Evolutionary conservation across 192 early-diverging fungal genomes (phyloP).

Genomic region (Mortierella hygrophila): DNA sequence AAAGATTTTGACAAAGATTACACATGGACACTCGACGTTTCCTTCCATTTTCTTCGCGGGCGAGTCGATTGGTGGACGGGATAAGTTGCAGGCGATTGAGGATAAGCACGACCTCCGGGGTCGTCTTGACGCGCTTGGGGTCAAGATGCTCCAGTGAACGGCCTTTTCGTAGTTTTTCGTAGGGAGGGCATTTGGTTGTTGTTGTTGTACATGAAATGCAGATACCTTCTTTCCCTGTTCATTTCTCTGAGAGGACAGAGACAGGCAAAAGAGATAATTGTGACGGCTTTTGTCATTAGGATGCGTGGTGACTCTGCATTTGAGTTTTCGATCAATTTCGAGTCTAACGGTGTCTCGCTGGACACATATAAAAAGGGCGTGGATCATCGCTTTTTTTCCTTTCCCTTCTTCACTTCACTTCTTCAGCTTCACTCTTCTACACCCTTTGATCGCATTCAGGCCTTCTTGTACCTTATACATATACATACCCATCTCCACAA

Average conservation of each 20-base stretch:
- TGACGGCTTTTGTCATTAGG: constrained; percentile 20
- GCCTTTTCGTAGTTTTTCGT: background rate
- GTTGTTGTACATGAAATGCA: background rate
- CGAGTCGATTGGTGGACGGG: constrained; percentile 42
- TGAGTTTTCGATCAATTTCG: constrained; percentile 12
- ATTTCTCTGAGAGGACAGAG: background rate
- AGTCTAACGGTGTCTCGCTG: background rate
- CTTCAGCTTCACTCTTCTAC: background rate
- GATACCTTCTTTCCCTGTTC: no score
- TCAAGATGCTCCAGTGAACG: constrained; percentile 19
- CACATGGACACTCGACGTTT: constrained; percentile 42
- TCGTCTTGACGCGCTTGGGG: constrained; percentile 26
- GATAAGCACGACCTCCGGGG: constrained; percentile 14
- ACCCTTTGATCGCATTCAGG: background rate
- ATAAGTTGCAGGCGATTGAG: constrained; percentile 34
- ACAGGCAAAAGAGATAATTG: background rate
- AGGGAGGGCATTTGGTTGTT: background rate
- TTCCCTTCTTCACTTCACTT: background rate
- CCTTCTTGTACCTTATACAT: background rate
- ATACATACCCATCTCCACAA: background rate
- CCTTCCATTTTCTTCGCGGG: constrained; percentile 50
- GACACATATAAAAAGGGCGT: background rate
- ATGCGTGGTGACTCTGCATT: constrained; percentile 9
- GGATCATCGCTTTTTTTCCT: background rate
- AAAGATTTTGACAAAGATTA: constrained; percentile 35